These are phyloP conservation scores for Torrubiellomyces zombiae DNA, from an alignment of 2,329 filamentous ascomycete genomes.

Conservation along the genomic window DNA sequence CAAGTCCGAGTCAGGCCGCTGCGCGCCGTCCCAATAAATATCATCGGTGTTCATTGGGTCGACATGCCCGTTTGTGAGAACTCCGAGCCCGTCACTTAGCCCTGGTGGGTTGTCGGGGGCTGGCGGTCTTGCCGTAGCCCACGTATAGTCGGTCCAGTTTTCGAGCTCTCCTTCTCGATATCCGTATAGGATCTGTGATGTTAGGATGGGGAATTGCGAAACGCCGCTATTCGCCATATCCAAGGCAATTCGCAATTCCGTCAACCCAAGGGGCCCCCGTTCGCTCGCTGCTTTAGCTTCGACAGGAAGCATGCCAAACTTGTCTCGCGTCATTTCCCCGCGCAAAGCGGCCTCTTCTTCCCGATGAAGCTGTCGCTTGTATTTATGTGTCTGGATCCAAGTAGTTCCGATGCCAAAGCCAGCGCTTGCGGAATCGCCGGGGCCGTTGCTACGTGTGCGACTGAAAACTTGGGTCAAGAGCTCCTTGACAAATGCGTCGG, in stretches of 20 bases:
- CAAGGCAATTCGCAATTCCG: slow-evolving; percentile 61
- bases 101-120: no score
- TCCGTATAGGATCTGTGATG: slow-evolving; percentile 50
- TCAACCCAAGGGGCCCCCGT: slow-evolving; percentile 56
- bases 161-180: slow-evolving; percentile 67
- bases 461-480: slow-evolving; percentile 45
- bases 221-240: slow-evolving; percentile 62
- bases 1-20: slow-evolving; percentile 29
- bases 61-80: slow-evolving; percentile 29
- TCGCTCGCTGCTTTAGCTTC: slow-evolving; percentile 63
- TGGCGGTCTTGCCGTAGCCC: no score
- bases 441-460: slow-evolving; percentile 47
- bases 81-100: no score
- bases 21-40: slow-evolving; percentile 45
- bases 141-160: slow-evolving; percentile 44
- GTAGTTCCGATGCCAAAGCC: slow-evolving; percentile 48
- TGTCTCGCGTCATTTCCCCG: slow-evolving; percentile 61
- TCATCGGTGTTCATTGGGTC: slow-evolving; percentile 48
- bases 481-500: slow-evolving; percentile 52
- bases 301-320: slow-evolving; percentile 61
- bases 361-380: slow-evolving; percentile 53
- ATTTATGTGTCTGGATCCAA: slow-evolving; percentile 67
- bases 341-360: slow-evolving; percentile 59
- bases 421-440: slow-evolving; percentile 42
- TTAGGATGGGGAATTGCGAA: slow-evolving; percentile 60